Percentiles rank a stretch among this genome's conserved stretches.
These are phyloP conservation scores for Russula griseocarnosa DNA, from an alignment of 768 basidiomycete genomes.

Conservation along the genomic window DNA sequence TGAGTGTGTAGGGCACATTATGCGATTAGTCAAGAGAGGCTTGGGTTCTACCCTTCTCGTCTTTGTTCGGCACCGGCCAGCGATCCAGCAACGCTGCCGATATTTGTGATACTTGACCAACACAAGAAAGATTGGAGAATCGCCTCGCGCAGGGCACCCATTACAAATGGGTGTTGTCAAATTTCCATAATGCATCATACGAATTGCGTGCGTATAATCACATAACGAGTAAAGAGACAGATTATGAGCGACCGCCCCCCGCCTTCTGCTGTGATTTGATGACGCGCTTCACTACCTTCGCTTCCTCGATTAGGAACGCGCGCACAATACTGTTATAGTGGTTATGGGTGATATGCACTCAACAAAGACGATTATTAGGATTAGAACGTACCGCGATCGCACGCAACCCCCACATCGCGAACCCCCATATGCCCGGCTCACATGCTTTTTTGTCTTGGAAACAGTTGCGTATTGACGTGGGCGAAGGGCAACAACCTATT, in stretches of 20 bases:
- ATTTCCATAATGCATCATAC: slow-evolving; percentile 9
- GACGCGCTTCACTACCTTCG: slow-evolving; percentile 99
- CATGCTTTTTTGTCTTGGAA: slow-evolving; percentile 96
- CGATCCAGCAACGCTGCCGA: no score
- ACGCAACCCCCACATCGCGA: slow-evolving; percentile 96
- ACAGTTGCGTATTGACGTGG: slow-evolving; percentile 94
- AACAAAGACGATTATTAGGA: slow-evolving; percentile 12
- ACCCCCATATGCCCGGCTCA: slow-evolving; percentile 93
- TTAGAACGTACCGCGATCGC: slow-evolving; percentile 70
- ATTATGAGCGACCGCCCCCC: slow-evolving; percentile 29
- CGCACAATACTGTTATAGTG: slow-evolving; percentile 81
- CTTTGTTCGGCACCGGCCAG: no score
- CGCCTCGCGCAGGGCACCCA: background rate
- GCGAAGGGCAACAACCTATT: slow-evolving; percentile 88
- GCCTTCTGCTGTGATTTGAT: slow-evolving; percentile 81
- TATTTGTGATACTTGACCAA: background rate
- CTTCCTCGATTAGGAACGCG: slow-evolving; percentile 98
- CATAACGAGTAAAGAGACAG: slow-evolving; percentile 6
- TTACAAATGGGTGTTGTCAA: background rate
- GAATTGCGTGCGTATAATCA: slow-evolving; percentile 2
- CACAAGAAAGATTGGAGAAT: background rate
- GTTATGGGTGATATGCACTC: background rate
- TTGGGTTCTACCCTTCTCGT: no score
- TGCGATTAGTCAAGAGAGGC: no score
- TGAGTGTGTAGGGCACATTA: no score